Evolutionary conservation across 2,329 filamentous ascomycete species (phyloP).

Genomic region (Aspergillus tanneri): DNA sequence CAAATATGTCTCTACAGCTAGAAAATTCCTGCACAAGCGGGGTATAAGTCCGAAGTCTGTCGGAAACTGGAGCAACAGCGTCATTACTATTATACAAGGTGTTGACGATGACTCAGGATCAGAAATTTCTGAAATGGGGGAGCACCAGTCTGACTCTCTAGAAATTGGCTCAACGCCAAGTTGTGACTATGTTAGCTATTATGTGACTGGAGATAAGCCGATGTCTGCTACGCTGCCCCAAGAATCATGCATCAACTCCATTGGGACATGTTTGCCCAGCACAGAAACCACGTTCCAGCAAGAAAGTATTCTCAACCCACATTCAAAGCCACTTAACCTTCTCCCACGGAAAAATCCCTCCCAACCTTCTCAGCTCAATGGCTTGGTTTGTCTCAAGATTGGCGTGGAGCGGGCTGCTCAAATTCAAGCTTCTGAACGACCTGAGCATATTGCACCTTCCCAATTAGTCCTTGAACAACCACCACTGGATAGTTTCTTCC

Average conservation of each 20-base stretch:
- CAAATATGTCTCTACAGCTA: constrained; percentile 33
- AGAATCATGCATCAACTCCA: too few species aligned
- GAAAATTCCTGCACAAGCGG: constrained; percentile 30
- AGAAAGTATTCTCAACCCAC: too few species aligned
- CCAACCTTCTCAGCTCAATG: neutral
- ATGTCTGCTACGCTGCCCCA: too few species aligned
- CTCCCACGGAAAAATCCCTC: neutral
- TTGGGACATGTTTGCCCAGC: too few species aligned
- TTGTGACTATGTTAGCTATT: too few species aligned
- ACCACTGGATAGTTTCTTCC: constrained; percentile 4
- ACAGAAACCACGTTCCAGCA: too few species aligned
- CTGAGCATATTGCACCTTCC: neutral
- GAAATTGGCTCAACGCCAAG: too few species aligned
- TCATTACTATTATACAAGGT: constrained; percentile 18
- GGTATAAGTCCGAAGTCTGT: constrained; percentile 30
- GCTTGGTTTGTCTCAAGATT: constrained; percentile 23
- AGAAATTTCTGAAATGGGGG: too few species aligned
- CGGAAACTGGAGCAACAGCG: constrained; percentile 35
- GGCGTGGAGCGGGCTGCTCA: constrained; percentile 24
- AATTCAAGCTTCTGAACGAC: constrained; percentile 7
- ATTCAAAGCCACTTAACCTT: too few species aligned
- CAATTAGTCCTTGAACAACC: neutral
- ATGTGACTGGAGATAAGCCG: too few species aligned
- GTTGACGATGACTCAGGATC: too few species aligned
- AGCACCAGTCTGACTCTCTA: too few species aligned